These are phyloP conservation scores for Nicotiana paniculata DNA, from an alignment of 257 asterid genomes.

Conservation along the genomic window DNA sequence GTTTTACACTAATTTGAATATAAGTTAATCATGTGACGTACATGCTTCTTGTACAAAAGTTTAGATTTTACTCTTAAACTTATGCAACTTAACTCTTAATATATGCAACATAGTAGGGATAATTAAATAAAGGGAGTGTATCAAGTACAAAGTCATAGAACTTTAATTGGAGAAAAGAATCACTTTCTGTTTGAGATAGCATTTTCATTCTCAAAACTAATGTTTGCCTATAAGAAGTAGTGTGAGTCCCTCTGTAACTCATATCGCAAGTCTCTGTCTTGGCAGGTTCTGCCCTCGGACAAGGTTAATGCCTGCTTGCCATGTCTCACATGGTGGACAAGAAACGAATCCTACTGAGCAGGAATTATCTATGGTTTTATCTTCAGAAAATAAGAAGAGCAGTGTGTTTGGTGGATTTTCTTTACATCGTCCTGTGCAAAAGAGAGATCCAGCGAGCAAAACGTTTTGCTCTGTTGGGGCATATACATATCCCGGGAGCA, in stretches of 20 bases:
- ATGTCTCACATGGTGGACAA: slow-evolving; percentile 4
- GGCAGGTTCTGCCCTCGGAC: slow-evolving; percentile 37
- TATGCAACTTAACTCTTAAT: background rate
- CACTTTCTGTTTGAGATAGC: background rate
- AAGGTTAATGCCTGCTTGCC: slow-evolving; percentile 25
- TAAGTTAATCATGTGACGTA: background rate
- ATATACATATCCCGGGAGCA: slow-evolving; percentile 32
- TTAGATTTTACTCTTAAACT: background rate
- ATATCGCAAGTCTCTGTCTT: background rate
- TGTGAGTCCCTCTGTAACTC: background rate
- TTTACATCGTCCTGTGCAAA: slow-evolving; percentile 17
- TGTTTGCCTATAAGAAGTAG: background rate
- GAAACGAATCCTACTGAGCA: slow-evolving; percentile 2
- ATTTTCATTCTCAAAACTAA: background rate
- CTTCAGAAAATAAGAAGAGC: slow-evolving; percentile 15
- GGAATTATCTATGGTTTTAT: slow-evolving; percentile 3
- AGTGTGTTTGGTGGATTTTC: slow-evolving; percentile 30
- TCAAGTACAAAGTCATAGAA: background rate
- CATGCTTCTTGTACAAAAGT: background rate
- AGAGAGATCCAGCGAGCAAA: slow-evolving; percentile 34
- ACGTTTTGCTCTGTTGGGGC: slow-evolving; percentile 40
- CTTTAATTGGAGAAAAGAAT: background rate
- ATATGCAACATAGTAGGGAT: background rate
- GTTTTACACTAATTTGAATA: background rate
- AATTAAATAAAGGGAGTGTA: background rate